Evolutionary conservation across 1,139 yeast species (phyloP).

Genomic region (Hyphopichia pseudoburtonii): DNA sequence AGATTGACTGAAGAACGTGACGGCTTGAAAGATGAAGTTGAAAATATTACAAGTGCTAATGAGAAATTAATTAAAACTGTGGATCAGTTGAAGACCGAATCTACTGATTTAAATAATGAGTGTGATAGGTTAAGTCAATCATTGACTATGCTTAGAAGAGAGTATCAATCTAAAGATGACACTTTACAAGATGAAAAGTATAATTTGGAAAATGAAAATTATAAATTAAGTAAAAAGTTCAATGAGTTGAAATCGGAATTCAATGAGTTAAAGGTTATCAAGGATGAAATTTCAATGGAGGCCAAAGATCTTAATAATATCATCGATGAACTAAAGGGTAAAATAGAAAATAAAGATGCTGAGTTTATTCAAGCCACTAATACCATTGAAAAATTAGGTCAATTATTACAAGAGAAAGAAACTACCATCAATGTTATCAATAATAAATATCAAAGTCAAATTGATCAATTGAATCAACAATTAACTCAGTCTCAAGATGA

Average conservation of each 20-base stretch:
- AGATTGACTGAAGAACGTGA: constrained; percentile 29
- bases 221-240: constrained; percentile 31
- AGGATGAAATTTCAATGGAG: constrained; percentile 50
- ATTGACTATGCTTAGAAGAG: constrained; percentile 46
- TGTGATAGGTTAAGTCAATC: constrained; percentile 62
- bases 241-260: constrained; percentile 42
- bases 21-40: constrained; percentile 18
- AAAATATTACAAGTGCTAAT: constrained; percentile 10
- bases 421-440: constrained; percentile 8
- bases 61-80: constrained; percentile 10
- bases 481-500: constrained; percentile 9
- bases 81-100: constrained; percentile 48
- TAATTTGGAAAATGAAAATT: constrained; percentile 37
- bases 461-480: constrained; percentile 6
- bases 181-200: constrained; percentile 49
- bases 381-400: constrained; percentile 16
- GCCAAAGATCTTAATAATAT: constrained; percentile 40
- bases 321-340: constrained; percentile 47
- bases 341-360: constrained; percentile 25
- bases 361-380: constrained; percentile 15
- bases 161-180: constrained; percentile 42
- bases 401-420: constrained; percentile 20
- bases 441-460: constrained; percentile 11
- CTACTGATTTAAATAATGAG: constrained; percentile 59
- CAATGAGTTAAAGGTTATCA: constrained; percentile 46